Evolutionary conservation across 768 basidiomycete species (phyloP).

Genomic region (Pisolithus albus): DNA sequence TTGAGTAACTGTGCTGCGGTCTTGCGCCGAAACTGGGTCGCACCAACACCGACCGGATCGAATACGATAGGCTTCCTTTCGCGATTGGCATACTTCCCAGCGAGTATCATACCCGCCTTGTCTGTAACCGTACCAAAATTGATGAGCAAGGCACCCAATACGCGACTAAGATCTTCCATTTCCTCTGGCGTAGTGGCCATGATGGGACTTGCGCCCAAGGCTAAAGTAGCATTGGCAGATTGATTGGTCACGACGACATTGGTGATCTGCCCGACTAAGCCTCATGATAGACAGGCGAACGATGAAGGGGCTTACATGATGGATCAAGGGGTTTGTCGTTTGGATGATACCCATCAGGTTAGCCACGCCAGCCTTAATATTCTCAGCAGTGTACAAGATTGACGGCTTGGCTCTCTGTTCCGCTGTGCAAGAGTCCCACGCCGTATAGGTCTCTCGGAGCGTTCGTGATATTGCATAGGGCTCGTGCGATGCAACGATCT

Average conservation of each 20-base stretch:
- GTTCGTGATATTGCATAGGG: slow-evolving; percentile 47
- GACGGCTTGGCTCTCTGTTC: neutral
- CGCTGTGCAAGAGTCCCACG: slow-evolving; percentile 12
- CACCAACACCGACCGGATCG: slow-evolving; percentile 90
- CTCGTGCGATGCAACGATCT: slow-evolving; percentile 61
- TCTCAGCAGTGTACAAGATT: slow-evolving; percentile 21
- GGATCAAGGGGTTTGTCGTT: slow-evolving; percentile 61
- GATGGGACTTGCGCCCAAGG: slow-evolving; percentile 84
- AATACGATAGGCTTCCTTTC: slow-evolving; percentile 74
- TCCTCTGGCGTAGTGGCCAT: slow-evolving; percentile 86
- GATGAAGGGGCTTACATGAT: slow-evolving; percentile 47
- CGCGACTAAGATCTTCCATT: slow-evolving; percentile 67
- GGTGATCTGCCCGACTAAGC: slow-evolving; percentile 55
- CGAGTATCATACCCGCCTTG: slow-evolving; percentile 67
- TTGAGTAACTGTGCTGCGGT: slow-evolving; percentile 56
- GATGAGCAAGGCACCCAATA: slow-evolving; percentile 65
- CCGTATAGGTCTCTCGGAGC: slow-evolving; percentile 36
- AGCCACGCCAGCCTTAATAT: slow-evolving; percentile 38
- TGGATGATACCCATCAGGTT: slow-evolving; percentile 47
- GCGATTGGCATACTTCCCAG: slow-evolving; percentile 64
- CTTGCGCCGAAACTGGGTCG: slow-evolving; percentile 61
- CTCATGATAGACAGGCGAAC: neutral
- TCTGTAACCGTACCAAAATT: slow-evolving; percentile 82
- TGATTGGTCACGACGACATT: slow-evolving; percentile 86
- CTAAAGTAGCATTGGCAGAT: slow-evolving; percentile 85